Percentiles rank a stretch among this genome's conserved stretches.
Conservation (phyloP, 495 filamentous ascomycete species). For the Aspergillus biplanus region DNA sequence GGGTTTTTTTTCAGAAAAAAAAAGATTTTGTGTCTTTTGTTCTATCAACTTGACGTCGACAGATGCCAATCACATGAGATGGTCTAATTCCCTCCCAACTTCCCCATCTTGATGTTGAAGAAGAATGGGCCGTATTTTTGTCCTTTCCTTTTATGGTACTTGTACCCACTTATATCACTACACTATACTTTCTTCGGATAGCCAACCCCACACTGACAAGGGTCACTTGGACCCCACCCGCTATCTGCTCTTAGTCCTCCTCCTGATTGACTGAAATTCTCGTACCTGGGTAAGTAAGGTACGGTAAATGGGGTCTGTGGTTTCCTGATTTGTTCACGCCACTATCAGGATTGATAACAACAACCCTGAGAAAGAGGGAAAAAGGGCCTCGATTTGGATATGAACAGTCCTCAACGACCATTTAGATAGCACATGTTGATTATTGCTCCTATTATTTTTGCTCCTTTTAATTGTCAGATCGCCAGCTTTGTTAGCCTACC, state of each 20-base stretch:
- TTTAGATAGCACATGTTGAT: too few relatives aligned
- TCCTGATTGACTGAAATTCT: background rate
- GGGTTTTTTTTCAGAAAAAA: too few relatives aligned
- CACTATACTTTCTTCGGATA: background rate
- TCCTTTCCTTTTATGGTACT: background rate
- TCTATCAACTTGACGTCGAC: too few relatives aligned
- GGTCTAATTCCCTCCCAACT: background rate
- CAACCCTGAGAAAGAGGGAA: too few relatives aligned
- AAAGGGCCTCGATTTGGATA: too few relatives aligned
- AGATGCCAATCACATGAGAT: background rate
- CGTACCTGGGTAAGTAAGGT: slow-evolving; percentile 12
- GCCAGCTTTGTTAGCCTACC: too few relatives aligned
- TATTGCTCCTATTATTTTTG: too few relatives aligned
- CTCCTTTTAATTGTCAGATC: too few relatives aligned
- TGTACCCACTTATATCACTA: background rate
- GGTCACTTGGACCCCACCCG: background rate
- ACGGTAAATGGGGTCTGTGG: slow-evolving; percentile 1
- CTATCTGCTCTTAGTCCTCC: background rate
- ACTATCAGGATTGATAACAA: background rate
- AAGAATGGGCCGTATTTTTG: slow-evolving; percentile 3
- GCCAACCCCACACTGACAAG: slow-evolving; percentile 6
- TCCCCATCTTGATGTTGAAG: background rate
- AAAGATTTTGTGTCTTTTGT: too few relatives aligned
- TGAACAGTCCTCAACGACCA: too few relatives aligned
- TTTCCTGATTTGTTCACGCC: background rate